Evolutionary conservation across 2,329 filamentous ascomycete genomes (phyloP).

Genomic region (Fusarium begoniae): DNA sequence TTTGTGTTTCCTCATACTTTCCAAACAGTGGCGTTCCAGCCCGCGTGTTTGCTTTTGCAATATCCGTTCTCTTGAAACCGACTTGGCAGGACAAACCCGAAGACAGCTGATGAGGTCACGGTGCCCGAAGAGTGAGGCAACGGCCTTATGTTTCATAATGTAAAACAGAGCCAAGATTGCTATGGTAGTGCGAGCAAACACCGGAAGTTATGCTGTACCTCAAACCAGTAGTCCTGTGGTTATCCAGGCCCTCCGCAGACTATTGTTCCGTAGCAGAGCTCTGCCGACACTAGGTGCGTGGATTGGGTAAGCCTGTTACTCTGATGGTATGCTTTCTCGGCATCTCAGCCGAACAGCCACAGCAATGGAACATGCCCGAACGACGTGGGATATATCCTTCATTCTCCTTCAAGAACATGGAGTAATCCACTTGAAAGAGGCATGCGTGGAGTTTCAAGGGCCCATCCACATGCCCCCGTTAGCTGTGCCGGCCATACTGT

Average conservation of each 20-base stretch:
- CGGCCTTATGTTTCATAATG: neutral
- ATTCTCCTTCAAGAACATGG: neutral
- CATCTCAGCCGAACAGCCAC: neutral
- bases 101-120: neutral
- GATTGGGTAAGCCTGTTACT: neutral
- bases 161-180: neutral
- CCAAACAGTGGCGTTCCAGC: neutral
- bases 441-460: conserved; percentile 27
- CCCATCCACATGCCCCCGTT: conserved; percentile 44
- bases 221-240: neutral
- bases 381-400: conserved; percentile 9
- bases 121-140: neutral
- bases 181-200: neutral
- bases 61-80: neutral
- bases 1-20: conserved; percentile 1
- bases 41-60: neutral
- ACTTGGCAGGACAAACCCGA: neutral
- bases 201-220: neutral
- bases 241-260: neutral
- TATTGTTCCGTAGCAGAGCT: neutral
- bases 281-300: neutral
- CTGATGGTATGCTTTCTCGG: neutral
- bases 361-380: neutral
- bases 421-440: neutral
- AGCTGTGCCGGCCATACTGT: conserved; percentile 39